A percentile compares a stretch with the other conserved stretches of the same genome.
These are phyloP conservation scores for Pythium myriotylum DNA, from an alignment of 352 stramenopile genomes.

Conservation along the genomic window DNA sequence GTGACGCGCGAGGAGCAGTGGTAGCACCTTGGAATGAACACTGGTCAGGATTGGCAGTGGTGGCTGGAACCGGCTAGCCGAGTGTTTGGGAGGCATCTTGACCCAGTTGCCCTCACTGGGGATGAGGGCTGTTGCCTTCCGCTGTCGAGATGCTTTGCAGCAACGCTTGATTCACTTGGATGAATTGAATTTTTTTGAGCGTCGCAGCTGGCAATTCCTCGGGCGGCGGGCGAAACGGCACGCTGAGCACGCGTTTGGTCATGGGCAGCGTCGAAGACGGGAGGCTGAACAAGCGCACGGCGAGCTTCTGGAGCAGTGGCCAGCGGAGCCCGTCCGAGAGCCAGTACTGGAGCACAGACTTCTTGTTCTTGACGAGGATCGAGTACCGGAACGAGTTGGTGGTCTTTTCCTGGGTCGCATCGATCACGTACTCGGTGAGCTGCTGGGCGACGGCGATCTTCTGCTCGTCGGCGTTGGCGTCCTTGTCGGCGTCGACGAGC, in stretches of 20 bases:
- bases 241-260: conserved; percentile 1
- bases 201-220: neutral
- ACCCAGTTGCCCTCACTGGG: too few species aligned
- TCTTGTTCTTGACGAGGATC: conserved; percentile 33
- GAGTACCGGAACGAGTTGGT: conserved; percentile 31
- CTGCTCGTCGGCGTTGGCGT: conserved; percentile 16
- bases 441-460: conserved; percentile 32
- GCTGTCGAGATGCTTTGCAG: neutral
- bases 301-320: conserved; percentile 36
- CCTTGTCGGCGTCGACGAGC: conserved; percentile 1
- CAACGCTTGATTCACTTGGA: conserved; percentile 23
- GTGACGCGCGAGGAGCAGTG: too few species aligned
- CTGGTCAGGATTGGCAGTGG: too few species aligned
- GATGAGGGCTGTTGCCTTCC: too few species aligned
- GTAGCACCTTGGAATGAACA: too few species aligned
- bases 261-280: conserved; percentile 25
- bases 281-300: conserved; percentile 29
- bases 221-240: conserved; percentile 1
- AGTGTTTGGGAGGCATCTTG: too few species aligned
- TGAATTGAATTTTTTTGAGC: conserved; percentile 21
- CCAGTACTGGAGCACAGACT: conserved; percentile 42
- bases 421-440: conserved; percentile 39
- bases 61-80: too few species aligned
- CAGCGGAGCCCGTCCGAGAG: conserved; percentile 32
- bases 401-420: conserved; percentile 25